Base-by-base conservation (phyloP, 192 early-diverging fungal species). In the Polychytrium aggregatum region DNA sequence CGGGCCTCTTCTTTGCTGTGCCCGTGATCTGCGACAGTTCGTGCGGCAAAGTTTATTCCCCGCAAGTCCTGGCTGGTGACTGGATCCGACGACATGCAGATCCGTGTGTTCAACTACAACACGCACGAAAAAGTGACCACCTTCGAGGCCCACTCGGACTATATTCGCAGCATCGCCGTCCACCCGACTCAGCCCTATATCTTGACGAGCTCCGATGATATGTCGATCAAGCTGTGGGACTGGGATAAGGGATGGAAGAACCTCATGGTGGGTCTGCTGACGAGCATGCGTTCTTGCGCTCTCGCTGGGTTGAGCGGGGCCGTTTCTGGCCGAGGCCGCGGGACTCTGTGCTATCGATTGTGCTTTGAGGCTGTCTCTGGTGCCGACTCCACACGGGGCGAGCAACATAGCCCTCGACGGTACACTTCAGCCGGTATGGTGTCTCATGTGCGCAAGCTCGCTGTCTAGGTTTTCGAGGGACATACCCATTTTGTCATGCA, bases 201-300 rank as follows among this genome's bases (percentile, higher is more conserved):
- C 24, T 68, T 99, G 38, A 89, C 91, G 1, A 82, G 88, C 44
- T 95, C 92, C 3, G 96, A 99, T 57, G 96, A 99, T 55, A 88
- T 90, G 84, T 77, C 82, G 2, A 93, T 99, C 62, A 93, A 92
- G 63, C 70, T 99, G 48, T 99, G 94, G 94, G 89, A 99, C 70
- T 99, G 94, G 94, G 96, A 99, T 35, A 94, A 95, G 67, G 82
- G 81, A 61, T 99, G 96, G 96, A 92, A 82, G 63, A 89, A 87
- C 68, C 66, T 90, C 48, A 87, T 89, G 71, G 86, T 89, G 50
- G 30, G 54, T 25, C 4, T 28, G 11, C 28, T 9, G 22, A 5
- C 0, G 11, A 16, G 3, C 35, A 8, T 11, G 4, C 26, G 4
- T 11, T 4, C 31, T 33, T 11, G 4, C 31, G 31, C 31, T 33